Evolutionary conservation across 2,329 filamentous ascomycete genomes (phyloP).

Genomic region (Ascochyta koolunga): DNA sequence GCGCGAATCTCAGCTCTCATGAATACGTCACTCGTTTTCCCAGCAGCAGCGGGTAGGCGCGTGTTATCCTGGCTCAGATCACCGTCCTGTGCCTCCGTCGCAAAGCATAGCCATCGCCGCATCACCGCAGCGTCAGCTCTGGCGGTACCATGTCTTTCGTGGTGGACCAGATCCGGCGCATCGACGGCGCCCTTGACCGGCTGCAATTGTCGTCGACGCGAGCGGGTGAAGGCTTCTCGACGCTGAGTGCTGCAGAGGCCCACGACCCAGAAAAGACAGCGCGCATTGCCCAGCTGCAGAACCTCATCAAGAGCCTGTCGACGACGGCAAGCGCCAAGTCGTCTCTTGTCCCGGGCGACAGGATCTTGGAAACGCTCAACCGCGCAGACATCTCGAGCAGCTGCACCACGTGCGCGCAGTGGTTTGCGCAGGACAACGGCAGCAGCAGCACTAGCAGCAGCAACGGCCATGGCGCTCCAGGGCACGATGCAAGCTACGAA

Average conservation of each 20-base stretch:
- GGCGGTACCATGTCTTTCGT: constrained; percentile 50
- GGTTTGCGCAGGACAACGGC: constrained; percentile 41
- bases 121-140: constrained; percentile 22
- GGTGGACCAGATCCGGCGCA: constrained; percentile 59
- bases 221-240: constrained; percentile 35
- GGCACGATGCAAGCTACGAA: constrained; percentile 59
- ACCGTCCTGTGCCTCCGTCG: background rate
- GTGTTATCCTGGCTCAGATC: constrained; percentile 12
- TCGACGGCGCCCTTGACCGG: constrained; percentile 64
- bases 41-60: constrained; percentile 3
- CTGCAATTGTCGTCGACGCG: constrained; percentile 55
- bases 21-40: constrained; percentile 13
- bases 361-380: constrained; percentile 67
- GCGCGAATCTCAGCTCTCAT: background rate
- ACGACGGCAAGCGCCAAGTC: constrained; percentile 69
- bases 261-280: constrained; percentile 51
- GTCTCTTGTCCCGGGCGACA: constrained; percentile 62
- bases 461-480: constrained; percentile 26
- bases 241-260: constrained; percentile 42
- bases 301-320: constrained; percentile 73
- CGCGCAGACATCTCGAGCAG: constrained; percentile 62
- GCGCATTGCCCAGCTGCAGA: constrained; percentile 65
- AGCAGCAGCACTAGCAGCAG: constrained; percentile 30
- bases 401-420: constrained; percentile 48
- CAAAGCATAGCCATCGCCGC: background rate